Evolutionary conservation across 2,329 filamentous ascomycete genomes (phyloP).

Genomic region (Neophaeococcomyces mojaviensis): DNA sequence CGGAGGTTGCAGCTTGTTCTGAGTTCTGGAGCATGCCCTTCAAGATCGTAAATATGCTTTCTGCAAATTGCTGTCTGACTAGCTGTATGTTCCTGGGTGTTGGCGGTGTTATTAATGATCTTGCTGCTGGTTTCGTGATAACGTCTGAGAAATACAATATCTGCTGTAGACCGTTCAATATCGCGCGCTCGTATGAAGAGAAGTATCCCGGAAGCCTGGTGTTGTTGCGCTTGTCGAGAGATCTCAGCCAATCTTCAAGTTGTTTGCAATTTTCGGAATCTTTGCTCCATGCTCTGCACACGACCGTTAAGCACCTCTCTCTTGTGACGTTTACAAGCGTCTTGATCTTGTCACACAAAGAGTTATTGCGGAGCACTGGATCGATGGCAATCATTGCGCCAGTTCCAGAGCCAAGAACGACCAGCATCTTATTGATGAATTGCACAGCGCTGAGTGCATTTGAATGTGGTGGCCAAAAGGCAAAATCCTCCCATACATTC

Average conservation of each 20-base stretch:
- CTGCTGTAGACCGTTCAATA: slow-evolving; percentile 84
- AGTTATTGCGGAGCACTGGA: slow-evolving; percentile 51
- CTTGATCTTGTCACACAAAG: slow-evolving; percentile 64
- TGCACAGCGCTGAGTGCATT: slow-evolving; percentile 89
- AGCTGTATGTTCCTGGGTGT: slow-evolving; percentile 81
- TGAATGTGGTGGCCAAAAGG: slow-evolving; percentile 90
- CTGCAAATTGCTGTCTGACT: slow-evolving; percentile 86
- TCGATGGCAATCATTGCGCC: slow-evolving; percentile 74
- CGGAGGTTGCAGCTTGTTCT: slow-evolving; percentile 62
- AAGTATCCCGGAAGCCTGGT: slow-evolving; percentile 88
- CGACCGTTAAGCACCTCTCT: slow-evolving; percentile 75
- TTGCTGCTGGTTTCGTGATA: slow-evolving; percentile 63
- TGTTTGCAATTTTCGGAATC: slow-evolving; percentile 89
- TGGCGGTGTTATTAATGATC: slow-evolving; percentile 75
- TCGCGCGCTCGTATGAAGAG: slow-evolving; percentile 71
- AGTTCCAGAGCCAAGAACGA: slow-evolving; percentile 76
- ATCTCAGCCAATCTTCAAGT: slow-evolving; percentile 87
- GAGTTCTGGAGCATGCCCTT: slow-evolving; percentile 97
- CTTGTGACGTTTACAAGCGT: slow-evolving; percentile 67
- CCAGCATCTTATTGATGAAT: slow-evolving; percentile 75
- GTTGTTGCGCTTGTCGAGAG: slow-evolving; percentile 72
- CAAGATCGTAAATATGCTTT: slow-evolving; percentile 84
- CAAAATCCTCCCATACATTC: slow-evolving; percentile 85
- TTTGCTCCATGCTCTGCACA: slow-evolving; percentile 85
- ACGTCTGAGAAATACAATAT: slow-evolving; percentile 89